Evolutionary conservation across 169 alveolate genomes (phyloP).

Genomic region (Cryptosporidium andersoni): DNA sequence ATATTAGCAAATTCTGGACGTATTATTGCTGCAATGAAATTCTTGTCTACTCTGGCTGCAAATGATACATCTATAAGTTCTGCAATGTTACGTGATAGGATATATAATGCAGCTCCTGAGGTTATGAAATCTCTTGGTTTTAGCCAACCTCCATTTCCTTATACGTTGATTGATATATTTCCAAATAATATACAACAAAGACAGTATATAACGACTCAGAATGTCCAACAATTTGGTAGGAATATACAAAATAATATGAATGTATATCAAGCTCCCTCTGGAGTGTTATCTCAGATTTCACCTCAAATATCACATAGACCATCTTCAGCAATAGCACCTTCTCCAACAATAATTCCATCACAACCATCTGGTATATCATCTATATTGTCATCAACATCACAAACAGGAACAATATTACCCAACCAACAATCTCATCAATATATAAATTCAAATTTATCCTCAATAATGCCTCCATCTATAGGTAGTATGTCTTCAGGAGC

Average conservation of each 20-base stretch:
- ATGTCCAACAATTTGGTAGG: conserved; percentile 4
- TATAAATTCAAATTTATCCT: neutral
- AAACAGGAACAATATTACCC: neutral
- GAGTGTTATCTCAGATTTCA: conserved; percentile 2
- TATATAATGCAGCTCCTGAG: conserved; percentile 77
- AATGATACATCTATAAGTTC: conserved; percentile 73
- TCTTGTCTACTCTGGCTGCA: conserved; percentile 72
- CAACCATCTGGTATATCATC: conserved; percentile 3
- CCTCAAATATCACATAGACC: conserved; percentile 14
- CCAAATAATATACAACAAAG: conserved; percentile 37
- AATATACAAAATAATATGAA: conserved; percentile 8
- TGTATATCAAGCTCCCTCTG: neutral
- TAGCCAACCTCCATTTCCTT: conserved; percentile 72
- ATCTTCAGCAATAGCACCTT: neutral
- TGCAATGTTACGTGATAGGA: conserved; percentile 74
- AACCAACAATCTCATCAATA: conserved; percentile 6
- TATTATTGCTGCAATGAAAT: conserved; percentile 77
- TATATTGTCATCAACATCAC: conserved; percentile 4
- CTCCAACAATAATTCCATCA: neutral
- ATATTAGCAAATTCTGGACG: conserved; percentile 78
- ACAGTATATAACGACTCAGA: conserved; percentile 15
- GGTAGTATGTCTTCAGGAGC: neutral
- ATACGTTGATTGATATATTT: conserved; percentile 70
- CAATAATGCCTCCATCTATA: conserved; percentile 17
- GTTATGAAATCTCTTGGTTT: conserved; percentile 63